Percentiles rank a stretch among this genome's conserved stretches.
Conservation (phyloP, 2,329 filamentous ascomycete species). For the Fusarium veterinarium region DNA sequence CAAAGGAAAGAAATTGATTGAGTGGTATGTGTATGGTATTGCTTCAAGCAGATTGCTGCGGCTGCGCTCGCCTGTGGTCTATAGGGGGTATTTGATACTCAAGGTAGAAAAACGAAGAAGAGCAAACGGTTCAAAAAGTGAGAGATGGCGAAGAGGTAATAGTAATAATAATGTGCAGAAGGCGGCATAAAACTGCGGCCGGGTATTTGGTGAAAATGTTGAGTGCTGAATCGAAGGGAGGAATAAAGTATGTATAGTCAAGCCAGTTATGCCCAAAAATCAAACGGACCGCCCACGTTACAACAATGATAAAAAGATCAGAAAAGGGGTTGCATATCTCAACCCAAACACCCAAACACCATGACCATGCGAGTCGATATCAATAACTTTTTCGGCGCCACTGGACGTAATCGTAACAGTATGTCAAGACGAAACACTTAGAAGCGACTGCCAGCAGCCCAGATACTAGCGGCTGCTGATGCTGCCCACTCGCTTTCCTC, state of each 20-base stretch:
- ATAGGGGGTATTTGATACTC: conserved; percentile 54
- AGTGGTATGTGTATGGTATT: conserved; percentile 42
- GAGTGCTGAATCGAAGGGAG: conserved; percentile 44
- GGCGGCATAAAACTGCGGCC: conserved; percentile 36
- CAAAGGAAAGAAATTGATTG: conserved; percentile 49
- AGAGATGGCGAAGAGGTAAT: conserved; percentile 36
- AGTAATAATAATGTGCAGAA: conserved; percentile 39
- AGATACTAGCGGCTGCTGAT: conserved; percentile 83
- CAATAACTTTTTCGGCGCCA: conserved; percentile 44
- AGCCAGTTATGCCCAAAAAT: conserved; percentile 41
- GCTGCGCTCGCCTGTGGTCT: conserved; percentile 51
- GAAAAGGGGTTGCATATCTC: conserved; percentile 34
- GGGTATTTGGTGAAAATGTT: conserved; percentile 46
- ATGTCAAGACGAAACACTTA: conserved; percentile 48
- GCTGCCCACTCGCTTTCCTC: conserved; percentile 93
- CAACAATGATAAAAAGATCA: conserved; percentile 25
- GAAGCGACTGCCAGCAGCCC: conserved; percentile 75
- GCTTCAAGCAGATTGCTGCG: conserved; percentile 47
- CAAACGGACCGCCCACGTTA: conserved; percentile 40
- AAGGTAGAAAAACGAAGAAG: conserved; percentile 44
- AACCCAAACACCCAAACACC: conserved; percentile 47
- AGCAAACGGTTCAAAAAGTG: conserved; percentile 34
- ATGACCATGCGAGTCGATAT: conserved; percentile 43
- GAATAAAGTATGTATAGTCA: conserved; percentile 46
- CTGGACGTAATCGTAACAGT: conserved; percentile 41